Base-by-base conservation (phyloP, 2,329 filamentous ascomycete genomes). In the Parascedosporium putredinis region DNA sequence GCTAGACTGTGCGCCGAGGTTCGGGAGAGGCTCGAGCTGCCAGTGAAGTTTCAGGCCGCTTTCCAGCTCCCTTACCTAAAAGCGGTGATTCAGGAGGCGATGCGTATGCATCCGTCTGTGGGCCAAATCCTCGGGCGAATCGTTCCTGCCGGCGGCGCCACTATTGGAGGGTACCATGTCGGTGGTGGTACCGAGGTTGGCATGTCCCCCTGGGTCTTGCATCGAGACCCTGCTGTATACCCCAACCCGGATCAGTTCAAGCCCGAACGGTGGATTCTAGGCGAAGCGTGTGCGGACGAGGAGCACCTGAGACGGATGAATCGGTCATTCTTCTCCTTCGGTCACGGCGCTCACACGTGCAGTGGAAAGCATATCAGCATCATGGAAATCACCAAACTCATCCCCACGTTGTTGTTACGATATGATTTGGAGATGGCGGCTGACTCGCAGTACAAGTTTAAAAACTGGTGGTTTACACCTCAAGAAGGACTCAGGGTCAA, bases 71-170 rank as follows among this genome's bases (percentile, higher is more conserved):
- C 59, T 9, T 51, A 69, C 53, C 59, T 74, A 2, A 62, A 68
- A 34, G 72, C 74, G 0, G 67, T 73, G 3, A 62, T 76, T 16
- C 69, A 67, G 20, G 75, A 79, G 57, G 64, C 68, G 1, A 64
- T 72, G 56, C 67, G 74, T 9, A 57, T 75, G 3, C 68, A 75
- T 50, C 71, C 73, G 0, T 66, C 64, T 3, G 62, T 72, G 3
- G 67, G 66, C 4, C 63, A 74, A 54, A 53, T 67, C 0, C 62
- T 76, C 0, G 70, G 75, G 52, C 70, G 74, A 1, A 34, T n/a
- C 12, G 31, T 34, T 14, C 31, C 38, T 43, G 18, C 38, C 3
- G 18, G 38, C 3, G 38, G 38, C 18, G 38, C 6, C 1, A 49
- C 49, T 0, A 52, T 62, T 1, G 57, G 61, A 12, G 59, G 57